These are phyloP conservation scores for Penicillium lagena DNA, from an alignment of 495 filamentous ascomycete genomes.

Conservation along the genomic window DNA sequence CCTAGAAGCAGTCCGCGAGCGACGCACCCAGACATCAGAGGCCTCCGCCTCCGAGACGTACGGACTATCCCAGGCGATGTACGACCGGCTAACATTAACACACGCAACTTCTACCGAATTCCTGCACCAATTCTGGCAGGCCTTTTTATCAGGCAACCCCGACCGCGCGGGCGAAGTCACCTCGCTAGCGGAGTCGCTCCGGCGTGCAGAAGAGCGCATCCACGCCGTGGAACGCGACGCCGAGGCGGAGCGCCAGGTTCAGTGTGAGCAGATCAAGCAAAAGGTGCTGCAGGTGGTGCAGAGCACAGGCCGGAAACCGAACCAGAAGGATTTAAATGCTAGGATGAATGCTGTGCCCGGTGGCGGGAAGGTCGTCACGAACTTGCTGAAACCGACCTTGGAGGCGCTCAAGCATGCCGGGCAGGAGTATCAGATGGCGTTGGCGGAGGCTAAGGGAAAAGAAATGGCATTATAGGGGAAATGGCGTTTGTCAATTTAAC, in stretches of 20 bases:
- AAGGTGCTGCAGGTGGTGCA: conserved; percentile 62
- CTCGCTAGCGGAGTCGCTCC: conserved; percentile 70
- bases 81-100: conserved; percentile 71
- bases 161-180: conserved; percentile 68
- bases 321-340: too few relatives aligned
- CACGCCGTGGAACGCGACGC: conserved; percentile 74
- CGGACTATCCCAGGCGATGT: conserved; percentile 57
- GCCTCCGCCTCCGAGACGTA: conserved; percentile 38
- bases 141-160: conserved; percentile 78
- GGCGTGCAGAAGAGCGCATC: conserved; percentile 70
- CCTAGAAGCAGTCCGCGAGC: conserved; percentile 39
- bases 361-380: conserved; percentile 67
- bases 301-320: conserved; percentile 56
- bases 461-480: conserved; percentile 3
- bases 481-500: too few relatives aligned
- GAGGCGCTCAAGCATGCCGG: conserved; percentile 58
- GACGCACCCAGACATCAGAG: conserved; percentile 26
- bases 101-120: conserved; percentile 93
- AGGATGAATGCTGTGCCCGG: conserved; percentile 54
- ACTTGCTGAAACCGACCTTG: conserved; percentile 66
- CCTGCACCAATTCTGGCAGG: conserved; percentile 89
- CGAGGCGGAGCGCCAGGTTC: conserved; percentile 59
- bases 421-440: conserved; percentile 55
- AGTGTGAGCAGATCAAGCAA: conserved; percentile 53
- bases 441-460: conserved; percentile 51